Conservation (phyloP, 129 eudicot species). For the Saposhnikovia divaricata region DNA sequence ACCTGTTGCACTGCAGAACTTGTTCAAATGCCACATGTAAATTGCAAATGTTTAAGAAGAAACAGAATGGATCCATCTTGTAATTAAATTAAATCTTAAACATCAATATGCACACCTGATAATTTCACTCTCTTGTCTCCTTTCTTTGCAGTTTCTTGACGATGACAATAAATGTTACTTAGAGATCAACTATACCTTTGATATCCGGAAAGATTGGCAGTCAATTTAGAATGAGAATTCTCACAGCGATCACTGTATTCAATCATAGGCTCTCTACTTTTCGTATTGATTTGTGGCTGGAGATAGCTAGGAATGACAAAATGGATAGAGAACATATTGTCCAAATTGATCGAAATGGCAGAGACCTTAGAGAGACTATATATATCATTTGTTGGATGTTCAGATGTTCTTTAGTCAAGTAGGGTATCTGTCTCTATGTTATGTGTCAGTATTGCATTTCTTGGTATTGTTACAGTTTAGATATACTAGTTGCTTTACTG, state of each 20-base stretch:
- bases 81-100: not conserved
- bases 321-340: not conserved
- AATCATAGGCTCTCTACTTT: not conserved
- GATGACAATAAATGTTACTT: slow-evolving; percentile 85
- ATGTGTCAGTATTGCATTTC: not conserved
- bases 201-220: slow-evolving; percentile 72
- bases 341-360: not conserved
- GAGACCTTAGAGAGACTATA: not conserved
- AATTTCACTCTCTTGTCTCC: not conserved
- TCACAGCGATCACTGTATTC: not conserved
- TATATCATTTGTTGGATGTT: not conserved
- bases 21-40: not conserved
- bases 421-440: not conserved
- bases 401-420: not conserved
- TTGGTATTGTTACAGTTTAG: not conserved
- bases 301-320: not conserved
- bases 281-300: not conserved
- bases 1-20: not conserved
- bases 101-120: not conserved
- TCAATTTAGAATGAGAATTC: not conserved
- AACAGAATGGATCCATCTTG: not conserved
- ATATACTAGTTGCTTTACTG: not conserved
- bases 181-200: slow-evolving; percentile 81
- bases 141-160: slow-evolving; percentile 57
- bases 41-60: not conserved